These are phyloP conservation scores for Exutisphaerella laricina DNA, from an alignment of 2,329 filamentous ascomycete species.

Conservation along the genomic window DNA sequence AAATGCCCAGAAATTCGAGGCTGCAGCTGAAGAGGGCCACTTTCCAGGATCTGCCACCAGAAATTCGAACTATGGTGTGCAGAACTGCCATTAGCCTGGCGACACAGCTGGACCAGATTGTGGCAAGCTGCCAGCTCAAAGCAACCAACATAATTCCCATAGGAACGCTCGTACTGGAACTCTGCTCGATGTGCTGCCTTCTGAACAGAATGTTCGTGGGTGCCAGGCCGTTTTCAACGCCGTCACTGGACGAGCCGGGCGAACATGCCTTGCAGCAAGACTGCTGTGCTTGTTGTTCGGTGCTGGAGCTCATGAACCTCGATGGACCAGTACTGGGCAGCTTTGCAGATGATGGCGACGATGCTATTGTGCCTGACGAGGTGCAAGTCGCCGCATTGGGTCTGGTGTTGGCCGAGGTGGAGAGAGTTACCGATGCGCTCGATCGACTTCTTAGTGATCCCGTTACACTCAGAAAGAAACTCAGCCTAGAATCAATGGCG, in stretches of 20 bases:
- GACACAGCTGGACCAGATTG: conserved; percentile 1
- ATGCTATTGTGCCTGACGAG: neutral
- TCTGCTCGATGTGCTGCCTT: conserved; percentile 1
- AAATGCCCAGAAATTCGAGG: neutral
- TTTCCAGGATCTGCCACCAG: neutral
- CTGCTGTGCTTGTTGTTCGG: conserved; percentile 1
- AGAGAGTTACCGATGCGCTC: conserved; percentile 1
- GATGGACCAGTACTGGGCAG: neutral
- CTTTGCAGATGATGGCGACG: conserved; percentile 7
- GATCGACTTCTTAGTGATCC: neutral
- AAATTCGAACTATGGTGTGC: conserved; percentile 3
- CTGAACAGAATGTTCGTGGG: neutral
- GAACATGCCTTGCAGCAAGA: neutral
- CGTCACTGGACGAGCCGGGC: neutral
- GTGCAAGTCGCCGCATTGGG: neutral
- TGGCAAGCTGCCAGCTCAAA: neutral
- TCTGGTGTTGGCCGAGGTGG: conserved; percentile 2
- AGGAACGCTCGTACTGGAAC: neutral
- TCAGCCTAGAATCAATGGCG: neutral
- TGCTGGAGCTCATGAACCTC: neutral
- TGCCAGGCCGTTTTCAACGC: neutral
- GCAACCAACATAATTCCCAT: conserved; percentile 3
- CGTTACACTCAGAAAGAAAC: neutral
- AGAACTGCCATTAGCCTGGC: neutral
- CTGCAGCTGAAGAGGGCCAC: neutral